Conservation (phyloP, 129 eudicot species). For the Artemisia argyi region DNA sequence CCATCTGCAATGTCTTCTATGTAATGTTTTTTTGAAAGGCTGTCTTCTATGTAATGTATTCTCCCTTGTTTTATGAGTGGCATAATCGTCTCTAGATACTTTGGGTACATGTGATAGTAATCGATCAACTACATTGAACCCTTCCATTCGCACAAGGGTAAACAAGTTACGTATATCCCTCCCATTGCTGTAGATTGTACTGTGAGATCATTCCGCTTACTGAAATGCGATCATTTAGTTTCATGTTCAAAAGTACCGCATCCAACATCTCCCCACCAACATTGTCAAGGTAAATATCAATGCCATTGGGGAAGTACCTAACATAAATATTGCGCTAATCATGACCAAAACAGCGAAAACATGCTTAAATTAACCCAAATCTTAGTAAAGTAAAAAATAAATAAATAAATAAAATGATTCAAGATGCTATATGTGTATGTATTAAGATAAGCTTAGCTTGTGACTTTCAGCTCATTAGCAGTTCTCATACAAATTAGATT, state of each 20-base stretch:
- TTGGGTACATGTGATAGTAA: slow-evolving; percentile 29
- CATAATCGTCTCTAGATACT: slow-evolving; percentile 35
- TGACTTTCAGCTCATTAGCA: no score
- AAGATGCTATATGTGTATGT: no score
- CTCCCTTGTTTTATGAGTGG: slow-evolving; percentile 36
- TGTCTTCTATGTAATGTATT: slow-evolving; percentile 30
- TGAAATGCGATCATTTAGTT: slow-evolving; percentile 33
- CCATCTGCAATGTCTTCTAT: slow-evolving; percentile 31
- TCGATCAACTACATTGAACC: slow-evolving; percentile 18
- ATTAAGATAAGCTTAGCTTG: no score
- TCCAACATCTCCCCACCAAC: slow-evolving; percentile 45
- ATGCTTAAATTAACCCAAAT: no score
- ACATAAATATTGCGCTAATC: neutral
- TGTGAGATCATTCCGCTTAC: slow-evolving; percentile 41
- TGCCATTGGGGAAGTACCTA: slow-evolving; percentile 39
- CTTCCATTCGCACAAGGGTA: slow-evolving; percentile 22
- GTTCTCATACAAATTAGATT: no score
- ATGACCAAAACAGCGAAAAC: no score
- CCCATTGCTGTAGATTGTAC: slow-evolving; percentile 23
- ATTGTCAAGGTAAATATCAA: slow-evolving; percentile 42
- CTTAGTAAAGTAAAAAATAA: no score
- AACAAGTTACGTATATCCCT: slow-evolving; percentile 26
- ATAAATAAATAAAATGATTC: no score
- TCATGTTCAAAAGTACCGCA: slow-evolving; percentile 39
- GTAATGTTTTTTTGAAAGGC: no score